Base-by-base conservation (phyloP, 2,329 filamentous ascomycete species). In the Chaetomiaceae sp. region DNA sequence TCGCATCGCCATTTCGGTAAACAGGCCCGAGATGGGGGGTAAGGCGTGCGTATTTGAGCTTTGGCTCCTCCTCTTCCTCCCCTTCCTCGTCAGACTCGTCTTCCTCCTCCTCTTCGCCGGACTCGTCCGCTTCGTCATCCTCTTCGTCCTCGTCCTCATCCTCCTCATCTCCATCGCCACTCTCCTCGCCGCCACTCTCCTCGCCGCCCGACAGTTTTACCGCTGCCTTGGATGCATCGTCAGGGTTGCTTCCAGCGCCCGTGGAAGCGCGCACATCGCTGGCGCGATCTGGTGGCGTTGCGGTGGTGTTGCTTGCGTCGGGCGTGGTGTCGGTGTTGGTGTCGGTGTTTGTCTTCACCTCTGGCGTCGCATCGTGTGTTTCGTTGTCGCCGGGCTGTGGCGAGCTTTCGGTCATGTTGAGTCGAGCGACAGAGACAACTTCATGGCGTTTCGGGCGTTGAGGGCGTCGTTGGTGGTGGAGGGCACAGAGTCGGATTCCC, bases 1-100 rank as follows among this genome's bases (percentile, higher is more conserved):
- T 96, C 60, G 90, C 89, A 77, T 99, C 93, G 60, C 89, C 91
- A 72, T 95, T 96, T 52, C 90, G 85, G 72, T 99, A 99, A 30
- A 96, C 81, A 38, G 86, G 75, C 21, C 79, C 82, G 55, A 99
- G 73, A 62, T 86, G 85, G 54, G 84, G 85, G 7, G 93, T 97
- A 60, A 97, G 72, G 43, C 89, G 86, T 44, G 86, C 86, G 67
- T 96, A 96, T 70, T 99, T 99, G 62, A 99, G 80, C 64, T 85
- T 86, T 23, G 93, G 95, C 69, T 97, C 92, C 5, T 96, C 91
- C 3, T 93, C 90, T 0, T 91, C 89, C 0, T 95, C 89, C 0
- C 86, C 84, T 0, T 87, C 81, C 0, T 82, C 80, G 0, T 82
- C 79, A 0, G 75, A 75, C 0, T 74, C 81, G 0, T 82, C 79